A percentile compares a stretch with the other conserved stretches of the same genome.
Conservation (phyloP, 352 stramenopile genomes). For the Phytopythium ostracodes region DNA sequence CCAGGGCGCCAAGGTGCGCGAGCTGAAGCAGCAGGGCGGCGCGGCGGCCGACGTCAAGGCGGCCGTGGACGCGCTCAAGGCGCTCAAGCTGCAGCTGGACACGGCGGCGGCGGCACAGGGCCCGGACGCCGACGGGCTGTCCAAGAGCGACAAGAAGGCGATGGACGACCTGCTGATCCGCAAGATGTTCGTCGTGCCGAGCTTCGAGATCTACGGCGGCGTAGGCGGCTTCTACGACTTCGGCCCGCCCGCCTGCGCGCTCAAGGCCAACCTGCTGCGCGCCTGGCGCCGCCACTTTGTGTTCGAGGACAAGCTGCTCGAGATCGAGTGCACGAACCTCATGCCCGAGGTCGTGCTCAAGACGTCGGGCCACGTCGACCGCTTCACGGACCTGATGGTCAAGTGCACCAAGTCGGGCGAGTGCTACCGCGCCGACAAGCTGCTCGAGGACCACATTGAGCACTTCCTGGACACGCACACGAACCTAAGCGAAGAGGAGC, state of each 20-base stretch:
- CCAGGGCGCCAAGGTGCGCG: slow-evolving; percentile 92
- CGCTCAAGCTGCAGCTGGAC: slow-evolving; percentile 90
- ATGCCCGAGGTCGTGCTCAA: slow-evolving; percentile 98
- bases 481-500: slow-evolving; percentile 65
- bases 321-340: slow-evolving; percentile 99
- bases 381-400: slow-evolving; percentile 99
- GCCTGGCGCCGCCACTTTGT: slow-evolving; percentile 99
- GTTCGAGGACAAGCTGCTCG: slow-evolving; percentile 97
- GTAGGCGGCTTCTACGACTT: slow-evolving; percentile 99
- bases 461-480: slow-evolving; percentile 92
- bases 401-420: slow-evolving; percentile 97
- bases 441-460: slow-evolving; percentile 99
- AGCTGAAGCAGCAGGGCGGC: slow-evolving; percentile 96
- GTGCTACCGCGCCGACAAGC: slow-evolving; percentile 99
- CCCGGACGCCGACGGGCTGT: slow-evolving; percentile 55
- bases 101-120: slow-evolving; percentile 73
- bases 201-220: slow-evolving; percentile 99
- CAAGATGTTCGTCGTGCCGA: slow-evolving; percentile 99
- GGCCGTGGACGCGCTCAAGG: slow-evolving; percentile 92
- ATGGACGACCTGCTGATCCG: slow-evolving; percentile 97
- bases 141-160: slow-evolving; percentile 82
- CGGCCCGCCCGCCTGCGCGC: slow-evolving; percentile 92
- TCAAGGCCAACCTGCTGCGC: slow-evolving; percentile 97
- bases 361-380: slow-evolving; percentile 98
- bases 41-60: slow-evolving; percentile 84